Evolutionary conservation across 1,139 yeast genomes (phyloP), one percentile per base, ranked within the genome.

Genomic region (Yamadazyma blattariae): DNA sequence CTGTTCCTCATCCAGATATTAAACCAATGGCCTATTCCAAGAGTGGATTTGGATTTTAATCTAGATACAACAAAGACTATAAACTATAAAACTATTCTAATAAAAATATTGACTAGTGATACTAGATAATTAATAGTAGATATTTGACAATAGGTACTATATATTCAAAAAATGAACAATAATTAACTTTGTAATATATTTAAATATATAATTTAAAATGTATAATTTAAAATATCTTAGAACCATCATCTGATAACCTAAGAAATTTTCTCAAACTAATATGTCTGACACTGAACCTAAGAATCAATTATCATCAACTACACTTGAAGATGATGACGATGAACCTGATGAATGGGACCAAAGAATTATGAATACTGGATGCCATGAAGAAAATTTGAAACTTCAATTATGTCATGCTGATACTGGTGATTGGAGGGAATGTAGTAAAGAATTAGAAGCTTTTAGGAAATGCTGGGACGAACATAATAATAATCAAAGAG

Each of bases 11-110:
- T 61, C 98, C 98, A 2, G 82, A 84, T 47, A 66, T 92, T 41
- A 87, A 83, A 51, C 97, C 98, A 32, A 92, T 92, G 98, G 96
- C 96, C 1, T 90, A 90, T 55, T 83, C 95, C n/a, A 80, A 79
- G 56, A 73, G 74, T 38, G 74, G 74, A 19, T 68, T 72, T 42
- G 32, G 35, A 7, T 33, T 33, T 14, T 33, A 33, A 18, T 23
- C 19, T 17, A n/a, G n/a, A n/a, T n/a, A n/a, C n/a, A n/a, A n/a
- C n/a, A n/a, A n/a, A n/a, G n/a, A n/a, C n/a, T n/a, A n/a, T n/a
- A n/a, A n/a, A n/a, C n/a, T n/a, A n/a, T n/a, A n/a, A n/a, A n/a
- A n/a, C n/a, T n/a, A n/a, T n/a, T n/a, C n/a, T n/a, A n/a, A n/a
- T n/a, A n/a, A n/a, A n/a, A n/a, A n/a, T n/a, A n/a, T n/a, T n/a